Base-by-base conservation (phyloP, 2,329 filamentous ascomycete genomes). In the Diplocarpon mali region DNA sequence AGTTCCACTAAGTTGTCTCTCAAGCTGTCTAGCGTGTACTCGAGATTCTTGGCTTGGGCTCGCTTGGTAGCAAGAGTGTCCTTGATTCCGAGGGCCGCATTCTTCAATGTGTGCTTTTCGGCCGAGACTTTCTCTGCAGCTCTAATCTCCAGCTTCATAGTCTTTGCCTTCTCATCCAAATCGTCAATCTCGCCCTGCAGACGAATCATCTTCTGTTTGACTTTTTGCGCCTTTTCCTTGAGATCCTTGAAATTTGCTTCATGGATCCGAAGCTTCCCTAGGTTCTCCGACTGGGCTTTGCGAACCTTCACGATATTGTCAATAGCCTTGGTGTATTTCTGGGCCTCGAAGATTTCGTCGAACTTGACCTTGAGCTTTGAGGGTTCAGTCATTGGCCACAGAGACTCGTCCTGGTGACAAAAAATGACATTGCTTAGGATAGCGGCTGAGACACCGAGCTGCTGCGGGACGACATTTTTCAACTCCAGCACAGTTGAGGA, bases 261-360 rank as follows among this genome's bases (percentile, higher is more conserved):
- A 47, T 83, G 75, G 35, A 83, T 76, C 57, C 85, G 86, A 46
- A 83, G 73, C 49, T 81, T 76, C 13, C 70, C 75, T 9, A 96
- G 72, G 49, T 90, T 75, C 51, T 84, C 79, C 30, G 80, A 83
- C 53, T 94, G 82, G 53, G 80, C 83, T 66, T 96, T 98, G 32
- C 83, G 75, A 40, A 96, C 71, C 9, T 80, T 63, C 60, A 94
- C 95, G 61, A 98, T 84, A 62, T 94, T 95, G 37, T 95, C 89
- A 48, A 98, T 94, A 14, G 89, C 92, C 60, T 95, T 95, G 29
- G 89, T 95, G 64, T 96, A 98, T 62, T 95, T 95, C 65, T 86
- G 72, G 1, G 92, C 92, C 65, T 96, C 92, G 55, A 98, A 98
- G 10, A 98, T 98, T 61, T 95, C 87, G 60, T 98, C 92, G 49